Evolutionary conservation across 352 stramenopile genomes (phyloP), one percentile per base, ranked within the genome.

Genomic region (Phytophthora tubulina): DNA sequence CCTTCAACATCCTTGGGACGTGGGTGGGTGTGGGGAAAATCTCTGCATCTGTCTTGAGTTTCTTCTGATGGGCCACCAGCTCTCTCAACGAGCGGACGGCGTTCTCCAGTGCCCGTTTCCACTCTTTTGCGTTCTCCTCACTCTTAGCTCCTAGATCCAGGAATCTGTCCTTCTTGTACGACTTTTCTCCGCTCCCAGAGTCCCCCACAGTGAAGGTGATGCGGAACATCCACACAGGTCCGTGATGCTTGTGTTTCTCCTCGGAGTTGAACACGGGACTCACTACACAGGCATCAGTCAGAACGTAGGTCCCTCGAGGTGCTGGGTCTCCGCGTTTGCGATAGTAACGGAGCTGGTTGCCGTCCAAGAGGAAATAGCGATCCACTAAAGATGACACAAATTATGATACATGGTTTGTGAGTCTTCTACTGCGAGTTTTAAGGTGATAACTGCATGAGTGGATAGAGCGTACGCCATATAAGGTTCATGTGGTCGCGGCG

Each of bases 401-500:
- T 48, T 51, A 58, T 75, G 49, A 69, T 36, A 64, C 63, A 61
- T 44, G 13, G 3, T 11, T 70, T 73, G 21, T 55, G 52, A 51
- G 46, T 6, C 58, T 69, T 63, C 27, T 63, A 63, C 11, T 32
- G 8, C 0, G 39, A 10, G 9, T 30, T 51, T 6, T 11, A 32
- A 7, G 10, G 15, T 15, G 42, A 3, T 31, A 65, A 42, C 65
- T 70, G 33, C 27, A 62, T 14, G 17, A 8, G 2, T 33, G 35
- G 44, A 63, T 14, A 33, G 17, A 3, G 77, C 85, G 73, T 88
- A 96, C 89, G 75, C 89, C 89, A 96, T 73, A 96, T 96, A 70
- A 96, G 84, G 75, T 96, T 96, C 89, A 96, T 96, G 81, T 96
- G 89, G 72, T 96, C 89, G 39, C 89, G 86, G 50, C 89, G 88